Percentiles rank a stretch among this genome's conserved stretches.
Evolutionary conservation across 1,284 basidiomycete genomes (phyloP).

Genomic region (Sporisorium sorghi): DNA sequence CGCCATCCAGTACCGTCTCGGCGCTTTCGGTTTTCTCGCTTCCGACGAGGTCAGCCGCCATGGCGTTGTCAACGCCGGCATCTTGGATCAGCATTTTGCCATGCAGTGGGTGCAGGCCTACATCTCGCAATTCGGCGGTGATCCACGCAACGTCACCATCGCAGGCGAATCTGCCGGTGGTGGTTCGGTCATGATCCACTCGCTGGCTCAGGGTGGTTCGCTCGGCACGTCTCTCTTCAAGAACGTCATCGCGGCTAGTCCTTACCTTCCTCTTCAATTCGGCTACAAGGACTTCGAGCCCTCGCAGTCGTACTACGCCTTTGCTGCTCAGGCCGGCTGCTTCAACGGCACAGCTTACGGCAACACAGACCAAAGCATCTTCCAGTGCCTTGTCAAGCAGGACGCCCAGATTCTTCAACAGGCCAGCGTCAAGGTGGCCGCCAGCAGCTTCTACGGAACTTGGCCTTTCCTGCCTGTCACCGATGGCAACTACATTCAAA

Average conservation of each 20-base stretch:
- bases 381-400: constrained; percentile 26
- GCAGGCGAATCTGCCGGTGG: constrained; percentile 50
- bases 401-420: constrained; percentile 23
- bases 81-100: constrained; percentile 51
- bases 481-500: constrained; percentile 23
- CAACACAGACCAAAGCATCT: constrained; percentile 19
- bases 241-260: constrained; percentile 32
- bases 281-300: constrained; percentile 34
- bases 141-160: constrained; percentile 47
- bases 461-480: constrained; percentile 41
- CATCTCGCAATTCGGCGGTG: constrained; percentile 54
- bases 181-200: constrained; percentile 41
- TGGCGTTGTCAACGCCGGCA: constrained; percentile 43
- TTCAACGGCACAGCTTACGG: constrained; percentile 28
- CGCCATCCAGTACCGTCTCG: constrained; percentile 74
- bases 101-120: constrained; percentile 51
- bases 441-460: constrained; percentile 23
- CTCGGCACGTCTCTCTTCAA: constrained; percentile 35
- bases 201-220: constrained; percentile 24
- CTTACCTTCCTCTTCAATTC: constrained; percentile 34
- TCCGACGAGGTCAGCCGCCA: constrained; percentile 30
- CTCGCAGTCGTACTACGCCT: constrained; percentile 35
- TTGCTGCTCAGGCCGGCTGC: constrained; percentile 29
- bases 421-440: constrained; percentile 29
- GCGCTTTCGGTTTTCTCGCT: constrained; percentile 55